Evolutionary conservation across 2,329 filamentous ascomycete genomes (phyloP), one percentile per base, ranked within the genome.

Genomic region (Penicillium concentricum): DNA sequence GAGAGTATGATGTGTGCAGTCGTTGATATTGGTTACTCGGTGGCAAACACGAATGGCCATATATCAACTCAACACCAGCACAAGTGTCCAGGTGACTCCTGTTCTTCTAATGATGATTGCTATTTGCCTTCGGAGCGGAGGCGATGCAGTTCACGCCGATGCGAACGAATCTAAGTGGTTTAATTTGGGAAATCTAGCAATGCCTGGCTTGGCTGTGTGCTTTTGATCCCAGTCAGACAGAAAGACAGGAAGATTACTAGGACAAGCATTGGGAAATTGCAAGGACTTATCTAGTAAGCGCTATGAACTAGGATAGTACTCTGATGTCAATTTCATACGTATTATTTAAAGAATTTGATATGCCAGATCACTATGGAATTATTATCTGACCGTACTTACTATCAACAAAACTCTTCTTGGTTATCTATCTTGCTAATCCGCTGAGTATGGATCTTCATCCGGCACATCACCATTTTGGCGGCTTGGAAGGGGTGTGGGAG

Each of bases 401-500:
- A 46, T 34, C 28, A 46, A 46, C 44, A 7, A 39, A 35, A 22
- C 5, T 18, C 10, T 13, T 4, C 7, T 34, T 20, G 35, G 20
- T 56, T 70, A 44, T 62, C 56, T 37, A 57, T 24, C 20, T 34
- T 35, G 53, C 46, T 58, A 60, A 47, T 61, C 53, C 45, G 55
- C 28, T 6, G 57, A 59, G 49, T 57, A 47, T 1, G 57, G 28
- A 42, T 59, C 59, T 22, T 57, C 58, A 39, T 64, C 61, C 22
- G 53, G 61, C 2, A 61, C 49, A 30, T 61, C 62, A 9, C 61
- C 61, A n/a, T 65, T 57, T n/a, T 41, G 55, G 5, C 51, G 51
- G 28, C 26, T 52, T 8, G 42, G 42, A 26, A 49, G 64, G 12
- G 62, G 64, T 0, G 69, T 71, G 1, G 67, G 46, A 7, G 71